A percentile compares a stretch with the other conserved stretches of the same genome.
These are phyloP conservation scores for Vararia minispora DNA, from an alignment of 768 basidiomycete genomes.

Conservation along the genomic window DNA sequence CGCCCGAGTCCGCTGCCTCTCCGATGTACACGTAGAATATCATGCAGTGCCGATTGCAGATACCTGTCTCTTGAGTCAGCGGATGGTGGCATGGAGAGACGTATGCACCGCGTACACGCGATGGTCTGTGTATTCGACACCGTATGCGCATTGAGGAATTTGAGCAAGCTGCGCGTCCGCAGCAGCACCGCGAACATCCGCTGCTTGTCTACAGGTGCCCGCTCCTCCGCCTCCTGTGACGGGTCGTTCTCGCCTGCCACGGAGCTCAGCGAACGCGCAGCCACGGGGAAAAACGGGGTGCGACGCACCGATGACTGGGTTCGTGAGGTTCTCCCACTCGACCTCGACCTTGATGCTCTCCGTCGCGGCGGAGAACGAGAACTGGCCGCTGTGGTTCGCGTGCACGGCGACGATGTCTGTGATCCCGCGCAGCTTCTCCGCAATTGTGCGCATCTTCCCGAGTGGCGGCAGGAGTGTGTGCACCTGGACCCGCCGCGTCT, in stretches of 20 bases:
- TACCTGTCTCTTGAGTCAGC: constrained; percentile 31
- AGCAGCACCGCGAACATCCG: constrained; percentile 56
- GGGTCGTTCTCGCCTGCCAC: constrained; percentile 15
- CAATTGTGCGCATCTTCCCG: constrained; percentile 64
- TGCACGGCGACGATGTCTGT: constrained; percentile 58
- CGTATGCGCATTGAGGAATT: constrained; percentile 71
- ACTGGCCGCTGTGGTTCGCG: constrained; percentile 52
- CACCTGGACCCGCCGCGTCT: constrained; percentile 32
- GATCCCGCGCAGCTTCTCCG: constrained; percentile 61
- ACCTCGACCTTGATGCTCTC: constrained; percentile 73
- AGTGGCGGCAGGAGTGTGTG: constrained; percentile 71
- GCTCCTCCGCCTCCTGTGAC: constrained; percentile 20
- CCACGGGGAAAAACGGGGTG: neutral
- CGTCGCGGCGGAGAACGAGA: constrained; percentile 46
- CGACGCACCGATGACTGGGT: constrained; percentile 41
- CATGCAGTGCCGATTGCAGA: constrained; percentile 74
- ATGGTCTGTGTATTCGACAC: constrained; percentile 81
- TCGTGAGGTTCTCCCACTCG: constrained; percentile 63
- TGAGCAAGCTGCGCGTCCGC: constrained; percentile 64
- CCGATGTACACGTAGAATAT: constrained; percentile 89
- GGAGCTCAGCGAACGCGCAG: neutral
- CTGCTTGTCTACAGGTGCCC: constrained; percentile 35
- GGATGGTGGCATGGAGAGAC: neutral
- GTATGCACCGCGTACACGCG: constrained; percentile 47
- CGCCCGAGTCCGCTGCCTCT: constrained; percentile 65